These are phyloP conservation scores for Paralagenidium karlingii DNA, from an alignment of 352 stramenopile genomes.

Conservation along the genomic window DNA sequence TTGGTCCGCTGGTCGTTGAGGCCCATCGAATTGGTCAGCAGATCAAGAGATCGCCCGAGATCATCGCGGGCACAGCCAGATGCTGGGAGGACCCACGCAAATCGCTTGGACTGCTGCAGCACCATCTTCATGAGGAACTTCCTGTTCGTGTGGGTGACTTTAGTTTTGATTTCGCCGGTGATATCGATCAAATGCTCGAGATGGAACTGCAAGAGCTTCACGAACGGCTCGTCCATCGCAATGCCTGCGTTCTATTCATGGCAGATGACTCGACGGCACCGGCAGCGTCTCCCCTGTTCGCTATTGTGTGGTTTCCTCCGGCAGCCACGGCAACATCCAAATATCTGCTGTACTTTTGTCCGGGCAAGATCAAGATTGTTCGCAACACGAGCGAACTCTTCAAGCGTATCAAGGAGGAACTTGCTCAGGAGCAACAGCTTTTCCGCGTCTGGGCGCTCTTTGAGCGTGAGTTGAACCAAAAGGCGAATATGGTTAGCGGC, in stretches of 20 bases:
- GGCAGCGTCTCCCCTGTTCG: conserved; percentile 22
- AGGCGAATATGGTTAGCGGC: no score
- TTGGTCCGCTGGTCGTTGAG: no score
- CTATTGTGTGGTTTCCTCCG: not conserved
- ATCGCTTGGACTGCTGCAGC: conserved; percentile 9
- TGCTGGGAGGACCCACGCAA: conserved; percentile 18
- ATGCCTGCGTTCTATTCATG: conserved; percentile 27
- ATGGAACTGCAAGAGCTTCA: conserved; percentile 49
- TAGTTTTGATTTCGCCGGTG: no score
- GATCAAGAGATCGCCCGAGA: no score
- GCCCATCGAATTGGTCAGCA: conserved; percentile 38
- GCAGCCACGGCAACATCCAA: conserved; percentile 2
- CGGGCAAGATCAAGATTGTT: conserved; percentile 52
- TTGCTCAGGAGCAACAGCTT: no score
- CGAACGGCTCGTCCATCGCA: conserved; percentile 9
- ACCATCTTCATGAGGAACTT: not conserved
- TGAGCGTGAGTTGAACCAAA: no score
- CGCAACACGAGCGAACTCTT: conserved; percentile 30
- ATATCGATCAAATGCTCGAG: conserved; percentile 25
- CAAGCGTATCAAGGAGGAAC: conserved; percentile 37
- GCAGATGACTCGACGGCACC: conserved; percentile 4
- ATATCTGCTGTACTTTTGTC: conserved; percentile 45
- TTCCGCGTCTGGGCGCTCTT: no score
- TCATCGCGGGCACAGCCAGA: no score
- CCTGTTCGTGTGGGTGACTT: no score